phyloP scores from a whole-genome alignment of 192 early-diverging fungal genomes.

The Coemansia sp. region DNA sequence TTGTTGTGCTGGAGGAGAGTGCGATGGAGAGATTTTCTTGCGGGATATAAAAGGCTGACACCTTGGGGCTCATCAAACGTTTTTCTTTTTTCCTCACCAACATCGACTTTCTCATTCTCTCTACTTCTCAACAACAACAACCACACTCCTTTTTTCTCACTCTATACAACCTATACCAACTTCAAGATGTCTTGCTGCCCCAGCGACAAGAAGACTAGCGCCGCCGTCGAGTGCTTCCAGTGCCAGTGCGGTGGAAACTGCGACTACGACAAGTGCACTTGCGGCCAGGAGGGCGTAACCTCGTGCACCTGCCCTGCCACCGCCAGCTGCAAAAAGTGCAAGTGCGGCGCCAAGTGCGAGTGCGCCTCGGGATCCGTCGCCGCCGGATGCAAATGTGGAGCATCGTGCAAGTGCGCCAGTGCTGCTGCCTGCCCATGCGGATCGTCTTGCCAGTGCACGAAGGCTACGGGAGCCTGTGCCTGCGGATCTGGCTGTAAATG shows the following conservation, averaged over 20 bases:
- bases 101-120: background rate
- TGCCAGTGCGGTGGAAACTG: slow-evolving; percentile 35
- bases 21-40: background rate
- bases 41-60: background rate
- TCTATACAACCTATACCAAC: background rate
- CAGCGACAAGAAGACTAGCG: slow-evolving; percentile 12
- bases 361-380: slow-evolving; percentile 3
- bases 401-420: slow-evolving; percentile 13
- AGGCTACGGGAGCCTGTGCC: background rate
- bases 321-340: slow-evolving; percentile 29
- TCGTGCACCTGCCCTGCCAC: slow-evolving; percentile 21
- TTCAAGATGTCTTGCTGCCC: slow-evolving; percentile 19
- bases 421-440: slow-evolving; percentile 15
- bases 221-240: slow-evolving; percentile 6
- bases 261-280: slow-evolving; percentile 23
- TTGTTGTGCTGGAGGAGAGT: background rate
- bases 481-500: slow-evolving; percentile 14
- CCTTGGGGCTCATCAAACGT: background rate
- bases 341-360: slow-evolving; percentile 30
- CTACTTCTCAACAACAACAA: background rate
- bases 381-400: slow-evolving; percentile 12
- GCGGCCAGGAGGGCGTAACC: slow-evolving; percentile 24
- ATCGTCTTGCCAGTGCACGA: slow-evolving; percentile 14
- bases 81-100: background rate
- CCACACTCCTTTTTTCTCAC: background rate